Percentiles rank a stretch among this genome's conserved stretches.
phyloP scores from a whole-genome alignment of 371 early-diverging fungal species.

The Blakeslea trispora region DNA sequence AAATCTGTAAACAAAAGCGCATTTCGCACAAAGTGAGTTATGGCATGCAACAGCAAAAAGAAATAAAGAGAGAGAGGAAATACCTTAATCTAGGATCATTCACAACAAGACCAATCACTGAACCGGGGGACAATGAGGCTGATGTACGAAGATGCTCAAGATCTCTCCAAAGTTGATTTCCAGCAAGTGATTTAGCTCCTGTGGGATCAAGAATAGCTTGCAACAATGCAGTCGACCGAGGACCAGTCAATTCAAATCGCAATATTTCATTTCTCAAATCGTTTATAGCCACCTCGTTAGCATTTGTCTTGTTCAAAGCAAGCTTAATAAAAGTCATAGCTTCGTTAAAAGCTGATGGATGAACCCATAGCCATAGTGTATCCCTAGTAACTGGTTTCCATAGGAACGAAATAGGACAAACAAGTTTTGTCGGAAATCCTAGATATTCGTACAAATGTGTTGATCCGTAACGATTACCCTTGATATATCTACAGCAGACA shows the following conservation, averaged over 20 bases:
- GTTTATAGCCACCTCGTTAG: constrained; percentile 20
- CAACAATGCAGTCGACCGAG: constrained; percentile 71
- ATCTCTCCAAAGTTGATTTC: constrained; percentile 47
- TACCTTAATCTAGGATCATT: constrained; percentile 78
- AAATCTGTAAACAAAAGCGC: constrained; percentile 61
- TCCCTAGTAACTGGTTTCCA: constrained; percentile 61
- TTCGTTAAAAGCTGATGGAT: constrained; percentile 58
- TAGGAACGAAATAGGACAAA: constrained; percentile 67
- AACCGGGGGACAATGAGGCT: constrained; percentile 68
- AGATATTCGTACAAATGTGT: constrained; percentile 53
- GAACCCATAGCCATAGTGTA: constrained; percentile 69
- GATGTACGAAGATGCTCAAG: constrained; percentile 57
- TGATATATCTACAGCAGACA: constrained; percentile 45
- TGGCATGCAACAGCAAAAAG: not conserved
- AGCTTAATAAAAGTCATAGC: constrained; percentile 19
- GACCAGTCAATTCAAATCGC: constrained; percentile 80
- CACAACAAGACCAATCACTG: constrained; percentile 65
- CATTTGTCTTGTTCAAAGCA: constrained; percentile 14
- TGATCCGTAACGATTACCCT: constrained; percentile 63
- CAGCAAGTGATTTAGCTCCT: constrained; percentile 4
- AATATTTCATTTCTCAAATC: constrained; percentile 47
- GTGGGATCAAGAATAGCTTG: constrained; percentile 55
- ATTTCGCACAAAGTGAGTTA: not conserved
- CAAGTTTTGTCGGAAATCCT: constrained; percentile 57
- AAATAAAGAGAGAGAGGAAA: constrained; percentile 4